phyloP scores from a whole-genome alignment of 2,329 filamentous ascomycete genomes.

The Sporothrix variecibatus region DNA sequence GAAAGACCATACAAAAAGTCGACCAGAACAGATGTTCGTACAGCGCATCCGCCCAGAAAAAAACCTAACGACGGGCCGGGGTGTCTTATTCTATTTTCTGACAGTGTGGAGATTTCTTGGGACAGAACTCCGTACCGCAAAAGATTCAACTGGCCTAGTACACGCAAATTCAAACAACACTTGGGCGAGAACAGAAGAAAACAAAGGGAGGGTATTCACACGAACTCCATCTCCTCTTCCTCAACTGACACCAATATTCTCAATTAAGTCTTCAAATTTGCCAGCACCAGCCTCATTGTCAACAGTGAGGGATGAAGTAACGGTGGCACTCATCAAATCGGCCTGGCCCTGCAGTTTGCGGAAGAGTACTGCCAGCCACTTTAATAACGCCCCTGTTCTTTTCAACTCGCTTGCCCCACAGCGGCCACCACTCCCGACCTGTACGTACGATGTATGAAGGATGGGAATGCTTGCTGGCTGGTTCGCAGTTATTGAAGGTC shows the following conservation, averaged over 20 bases:
- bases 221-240: background rate
- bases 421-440: slow-evolving; percentile 10
- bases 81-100: background rate
- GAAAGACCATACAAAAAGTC: background rate
- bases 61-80: background rate
- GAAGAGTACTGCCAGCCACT: background rate
- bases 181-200: background rate
- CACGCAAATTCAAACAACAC: background rate
- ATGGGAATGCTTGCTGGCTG: background rate
- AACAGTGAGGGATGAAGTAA: background rate
- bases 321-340: background rate
- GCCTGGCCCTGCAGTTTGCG: background rate
- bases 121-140: background rate
- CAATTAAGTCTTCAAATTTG: background rate
- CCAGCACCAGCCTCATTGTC: background rate
- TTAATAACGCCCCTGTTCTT: background rate
- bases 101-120: background rate
- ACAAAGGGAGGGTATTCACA: background rate
- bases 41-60: background rate
- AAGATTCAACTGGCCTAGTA: background rate
- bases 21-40: background rate
- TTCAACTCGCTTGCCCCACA: slow-evolving; percentile 5
- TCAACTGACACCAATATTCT: background rate
- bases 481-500: background rate
- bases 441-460: background rate